Percentiles rank a stretch among this genome's conserved stretches.
Evolutionary conservation across 2,329 filamentous ascomycete genomes (phyloP).

Genomic region (Kalmusia sp.): DNA sequence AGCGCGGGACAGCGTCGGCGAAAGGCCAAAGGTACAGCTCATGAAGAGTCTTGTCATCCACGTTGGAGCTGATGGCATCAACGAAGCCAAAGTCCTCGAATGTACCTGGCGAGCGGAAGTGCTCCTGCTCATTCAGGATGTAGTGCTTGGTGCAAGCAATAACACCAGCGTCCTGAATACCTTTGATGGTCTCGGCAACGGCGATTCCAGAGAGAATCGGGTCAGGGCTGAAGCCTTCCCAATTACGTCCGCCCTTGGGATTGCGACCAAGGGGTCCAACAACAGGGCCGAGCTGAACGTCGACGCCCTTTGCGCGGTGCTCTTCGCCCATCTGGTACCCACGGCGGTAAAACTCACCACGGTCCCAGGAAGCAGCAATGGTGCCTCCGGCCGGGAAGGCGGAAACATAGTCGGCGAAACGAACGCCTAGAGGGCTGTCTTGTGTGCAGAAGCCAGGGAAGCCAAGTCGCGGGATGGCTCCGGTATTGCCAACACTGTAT

Average conservation of each 20-base stretch:
- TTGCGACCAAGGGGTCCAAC: conserved; percentile 74
- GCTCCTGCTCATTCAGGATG: conserved; percentile 67
- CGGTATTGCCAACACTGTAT: conserved; percentile 72
- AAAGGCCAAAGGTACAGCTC: conserved; percentile 69
- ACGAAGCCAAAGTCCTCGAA: conserved; percentile 67
- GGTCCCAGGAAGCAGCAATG: conserved; percentile 83
- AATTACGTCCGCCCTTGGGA: conserved; percentile 65
- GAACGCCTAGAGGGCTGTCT: conserved; percentile 82
- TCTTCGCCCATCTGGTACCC: conserved; percentile 79
- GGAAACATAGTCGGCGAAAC: conserved; percentile 79
- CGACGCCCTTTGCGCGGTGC: conserved; percentile 76
- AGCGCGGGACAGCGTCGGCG: conserved; percentile 57
- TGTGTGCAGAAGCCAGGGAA: conserved; percentile 82
- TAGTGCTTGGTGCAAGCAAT: conserved; percentile 76
- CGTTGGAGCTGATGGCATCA: conserved; percentile 66
- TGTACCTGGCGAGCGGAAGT: conserved; percentile 70
- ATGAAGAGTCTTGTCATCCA: conserved; percentile 70
- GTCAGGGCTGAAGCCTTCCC: conserved; percentile 69
- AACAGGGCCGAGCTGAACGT: conserved; percentile 78
- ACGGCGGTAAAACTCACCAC: conserved; percentile 71
- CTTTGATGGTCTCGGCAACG: conserved; percentile 75
- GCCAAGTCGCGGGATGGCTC: conserved; percentile 72
- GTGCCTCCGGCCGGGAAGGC: conserved; percentile 82
- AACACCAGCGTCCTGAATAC: conserved; percentile 82
- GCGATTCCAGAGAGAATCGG: conserved; percentile 76